Evolutionary conservation across 306 rosid species (phyloP), one percentile per base, ranked within the genome.

Genomic region (Dalbergia cochinchinensis): DNA sequence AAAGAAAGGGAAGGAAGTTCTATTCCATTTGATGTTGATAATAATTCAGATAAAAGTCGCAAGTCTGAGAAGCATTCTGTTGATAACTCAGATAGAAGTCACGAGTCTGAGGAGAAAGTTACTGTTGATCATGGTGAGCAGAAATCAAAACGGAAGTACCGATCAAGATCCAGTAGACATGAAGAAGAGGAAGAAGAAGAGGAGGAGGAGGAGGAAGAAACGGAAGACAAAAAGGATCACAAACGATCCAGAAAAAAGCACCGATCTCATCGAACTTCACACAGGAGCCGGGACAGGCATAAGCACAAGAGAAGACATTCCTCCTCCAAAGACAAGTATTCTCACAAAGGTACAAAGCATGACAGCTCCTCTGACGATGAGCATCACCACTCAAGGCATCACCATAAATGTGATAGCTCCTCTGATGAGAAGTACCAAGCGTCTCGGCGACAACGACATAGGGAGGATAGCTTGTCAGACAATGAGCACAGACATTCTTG

Each of bases 1-100:
- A 90, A 83, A 85, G 98, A 91, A 78, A 90, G 94, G 83, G 93
- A 93, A 86, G 92, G 91, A 61, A 89, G 92, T 80, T 89, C 90
- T 42, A 87, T 82, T 85, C 92, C 89, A 11, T 72, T 81, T 1
- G 88, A 89, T 66, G 86, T 45, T 51, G 86, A 90, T 73, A 50
- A 84, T 74, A 50, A 84, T 74, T 81, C 86, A 19, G 90, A 84
- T 71, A 85, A 75, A 84, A 81, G 78, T 74, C 85, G 62, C 3
- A 83, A 83, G 65, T 78, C 86, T 35, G 84, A 80, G 74, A 92
- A 82, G 35, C 20, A 26, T 50, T 67, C 79, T 67, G 79, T 69
- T 53, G 79, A 86, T 74, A 39, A 80, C 75, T 77, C 85, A 48
- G 87, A 84, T 69, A 84, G 69, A 82, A 78, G 77, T 78, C 82